Base-by-base conservation (phyloP, 2,329 filamentous ascomycete genomes). In the Epichloe uncinata region DNA sequence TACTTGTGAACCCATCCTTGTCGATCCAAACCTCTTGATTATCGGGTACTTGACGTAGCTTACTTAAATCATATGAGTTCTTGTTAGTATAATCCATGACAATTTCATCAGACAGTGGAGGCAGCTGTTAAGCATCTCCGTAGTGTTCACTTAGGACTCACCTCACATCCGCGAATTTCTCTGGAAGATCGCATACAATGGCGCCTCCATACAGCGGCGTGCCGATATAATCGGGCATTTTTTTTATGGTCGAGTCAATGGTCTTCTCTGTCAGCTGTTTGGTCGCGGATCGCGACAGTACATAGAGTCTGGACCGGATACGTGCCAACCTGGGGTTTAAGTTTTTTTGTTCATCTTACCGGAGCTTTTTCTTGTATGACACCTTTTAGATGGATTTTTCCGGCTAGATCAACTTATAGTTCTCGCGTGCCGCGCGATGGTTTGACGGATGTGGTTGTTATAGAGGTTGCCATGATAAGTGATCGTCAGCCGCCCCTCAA, bases 1-100 rank as follows among this genome's bases (percentile, higher is more conserved):
- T 82, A 68, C 79, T 89, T 3, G 87, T 87, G 66, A 90, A 90
- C 46, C 88, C 89, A 54, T 85, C 77, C 55, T 79, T 76, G 63
- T 94, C 88, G 61, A 96, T 83, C 70, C 82, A 95, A 58, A 96
- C 85, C 73, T 96, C 91, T 71, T 97, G 90, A 66, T 94, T 86
- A 64, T 91, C 84, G 47, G 85, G 85, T 5, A 90, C 81, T 68
- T 88, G 78, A 55, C 85, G 81, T 57, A 89, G 75, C 49, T 77
- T 76, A 69, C 84, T 87, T 48, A 4, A 42, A 54, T 48, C 43
- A 37, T 3, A 38, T 43, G 8, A 33, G 34, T 40, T 13, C 40
- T 34, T 45, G 38, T 48, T 41, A 48, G 38, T 30, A 26, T 26
- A 33, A 16, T 16, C 20, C n/a, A n/a, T 8, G 16, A 4, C 37